Base-by-base conservation (phyloP, 1,284 basidiomycete genomes). In the Melampsora occidentalis region DNA sequence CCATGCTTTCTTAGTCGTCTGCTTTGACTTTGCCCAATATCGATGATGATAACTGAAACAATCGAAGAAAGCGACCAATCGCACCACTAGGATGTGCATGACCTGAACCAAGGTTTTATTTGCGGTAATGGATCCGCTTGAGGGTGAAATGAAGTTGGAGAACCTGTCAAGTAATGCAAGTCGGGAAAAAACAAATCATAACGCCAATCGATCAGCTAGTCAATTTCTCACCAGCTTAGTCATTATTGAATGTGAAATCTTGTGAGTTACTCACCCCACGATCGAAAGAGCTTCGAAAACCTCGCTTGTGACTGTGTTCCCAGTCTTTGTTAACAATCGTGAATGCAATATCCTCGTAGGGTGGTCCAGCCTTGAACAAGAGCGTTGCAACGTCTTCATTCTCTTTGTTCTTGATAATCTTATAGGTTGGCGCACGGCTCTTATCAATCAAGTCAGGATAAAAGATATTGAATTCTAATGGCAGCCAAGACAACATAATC, bases 291-390 rank as follows among this genome's bases (percentile, higher is more conserved):
- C 84, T 85, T 77, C 86, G 81, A 82, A 87, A 88, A 0, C 87
- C 87, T 48, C 85, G 81, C 85, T 94, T 95, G 81, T 99, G 96
- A 69, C 93, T 94, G 84, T 93, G 96, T 82, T 99, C 97, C 97
- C 97, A 99, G 83, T 96, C 94, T 75, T 92, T 88, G 81, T 97
- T 94, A 71, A 99, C 96, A 79, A 99, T 97, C 76, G 94, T 88
- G 86, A 99, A 99, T 20, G 95, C 97, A 79, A 99, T 94, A 82
- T 99, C 97, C 84, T 99, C 97, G 82, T 99, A 99, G 1, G 97
- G 97, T 67, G 97, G 97, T 20, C 97, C 97, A 20, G 97, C 94
- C 79, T 89, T 93, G 85, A 99, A 99, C 79, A 95, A 89, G 63
- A 99, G 84, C 25, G 98, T 86, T 39, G 94, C 92, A 0, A 96